Evolutionary conservation across 441 rosid species (phyloP), one percentile per base, ranked within the genome.

Genomic region (Populus hybrid): DNA sequence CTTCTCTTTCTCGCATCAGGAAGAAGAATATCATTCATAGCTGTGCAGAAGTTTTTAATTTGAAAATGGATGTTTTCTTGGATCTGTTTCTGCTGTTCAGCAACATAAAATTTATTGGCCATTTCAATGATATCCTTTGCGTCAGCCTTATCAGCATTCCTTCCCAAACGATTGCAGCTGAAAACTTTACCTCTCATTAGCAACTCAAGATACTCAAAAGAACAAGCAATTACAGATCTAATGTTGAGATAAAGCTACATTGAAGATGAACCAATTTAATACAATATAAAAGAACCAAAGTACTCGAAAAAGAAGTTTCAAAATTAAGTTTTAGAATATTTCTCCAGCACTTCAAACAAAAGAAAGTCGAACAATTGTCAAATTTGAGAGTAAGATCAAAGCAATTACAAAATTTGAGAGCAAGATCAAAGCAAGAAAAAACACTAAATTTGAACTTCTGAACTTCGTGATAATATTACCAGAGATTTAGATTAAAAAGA

Each of bases 151-250:
- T 88, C 86, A 10, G 92, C 98, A 81, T 89, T 82, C 80, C 82
- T 82, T 11, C 99, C 98, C 82, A 95, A 78, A 30, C 90, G 92
- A 46, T 92, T 90, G 85, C 84, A 93, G 81, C 99, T 95, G 86
- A 35, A 84, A 36, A 70, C 77, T 20, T 71, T 8, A 35, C 50
- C 21, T 57, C 59, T 11, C 70, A 82, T 20, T 66, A 78, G 69
- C 8, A 71, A 24, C 30, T 70, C 24, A 42, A 79, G 75, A 12
- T 34, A 80, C 28, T 67, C 26, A 24, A 71, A 65, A 69, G 24
- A 64, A 53, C 61, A 50, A 50, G 61, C 21, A 53, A 53, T 53
- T 16, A 53, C 2, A 6, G n/a, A 53, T 53, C 21, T 53, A 30
- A 30, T 30, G 26, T 69, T 79, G 61, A 30, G 10, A 70, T 1